These are phyloP conservation scores for Collybia nuda DNA, from an alignment of 768 basidiomycete species.

Conservation along the genomic window DNA sequence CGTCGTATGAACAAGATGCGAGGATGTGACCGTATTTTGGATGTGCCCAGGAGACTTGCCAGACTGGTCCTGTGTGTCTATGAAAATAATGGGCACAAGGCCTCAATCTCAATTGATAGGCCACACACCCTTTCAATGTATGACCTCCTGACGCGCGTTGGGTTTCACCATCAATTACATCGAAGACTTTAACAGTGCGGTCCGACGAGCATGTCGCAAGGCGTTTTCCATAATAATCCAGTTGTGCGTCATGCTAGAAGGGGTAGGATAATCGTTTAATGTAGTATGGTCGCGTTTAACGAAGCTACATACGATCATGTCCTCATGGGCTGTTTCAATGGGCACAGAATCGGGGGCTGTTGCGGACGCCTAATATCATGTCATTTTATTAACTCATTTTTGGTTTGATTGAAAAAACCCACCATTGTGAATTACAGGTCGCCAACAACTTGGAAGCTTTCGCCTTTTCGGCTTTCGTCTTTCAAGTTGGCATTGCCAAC, in stretches of 20 bases:
- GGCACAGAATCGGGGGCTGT: conserved; percentile 69
- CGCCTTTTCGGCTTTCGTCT: too few relatives aligned
- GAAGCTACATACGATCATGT: conserved; percentile 84
- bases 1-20: conserved; percentile 98
- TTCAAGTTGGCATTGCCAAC: too few relatives aligned
- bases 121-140: conserved; percentile 73
- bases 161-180: conserved; percentile 86
- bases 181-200: conserved; percentile 92
- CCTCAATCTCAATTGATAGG: not conserved
- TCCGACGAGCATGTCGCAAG: conserved; percentile 97
- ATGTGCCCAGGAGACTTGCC: conserved; percentile 98
- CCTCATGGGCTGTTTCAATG: conserved; percentile 95
- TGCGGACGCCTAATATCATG: conserved; percentile 41
- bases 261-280: conserved; percentile 1
- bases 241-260: conserved; percentile 91
- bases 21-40: conserved; percentile 97
- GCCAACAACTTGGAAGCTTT: too few relatives aligned
- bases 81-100: conserved; percentile 1
- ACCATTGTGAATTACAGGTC: conserved; percentile 2
- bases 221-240: conserved; percentile 97
- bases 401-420: not conserved
- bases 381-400: not conserved
- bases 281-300: not conserved
- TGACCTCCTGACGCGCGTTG: conserved; percentile 63
- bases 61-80: conserved; percentile 96